These are phyloP conservation scores for Curvularia sp. DNA, from an alignment of 2,329 filamentous ascomycete species.

Conservation along the genomic window DNA sequence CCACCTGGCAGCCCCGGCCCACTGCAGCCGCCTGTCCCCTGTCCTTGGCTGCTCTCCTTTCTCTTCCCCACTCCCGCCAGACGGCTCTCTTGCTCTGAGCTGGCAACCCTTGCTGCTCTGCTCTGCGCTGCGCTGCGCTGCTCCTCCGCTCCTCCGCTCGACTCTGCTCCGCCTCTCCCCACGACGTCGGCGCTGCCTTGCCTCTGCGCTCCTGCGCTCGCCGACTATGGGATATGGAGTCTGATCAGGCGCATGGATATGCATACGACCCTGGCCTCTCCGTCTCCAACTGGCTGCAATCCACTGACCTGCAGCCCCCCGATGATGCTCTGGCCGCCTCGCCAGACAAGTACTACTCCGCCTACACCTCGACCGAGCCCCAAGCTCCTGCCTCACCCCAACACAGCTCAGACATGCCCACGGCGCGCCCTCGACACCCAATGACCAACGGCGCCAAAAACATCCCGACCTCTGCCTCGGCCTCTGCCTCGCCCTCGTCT, in stretches of 20 bases:
- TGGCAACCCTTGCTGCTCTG: constrained; percentile 13
- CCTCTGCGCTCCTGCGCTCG: constrained; percentile 18
- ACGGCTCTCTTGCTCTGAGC: constrained; percentile 3
- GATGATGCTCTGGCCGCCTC: constrained; percentile 29
- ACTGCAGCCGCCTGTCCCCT: constrained; percentile 9
- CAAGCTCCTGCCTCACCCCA: constrained; percentile 18
- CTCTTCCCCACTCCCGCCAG: neutral
- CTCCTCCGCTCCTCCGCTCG: constrained; percentile 8
- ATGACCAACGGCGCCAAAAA: constrained; percentile 40
- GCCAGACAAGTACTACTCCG: constrained; percentile 44
- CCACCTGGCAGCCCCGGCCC: neutral
- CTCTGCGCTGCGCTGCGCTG: neutral
- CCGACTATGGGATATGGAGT: constrained; percentile 25
- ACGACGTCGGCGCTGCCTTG: constrained; percentile 23
- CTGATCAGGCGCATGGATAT: constrained; percentile 23
- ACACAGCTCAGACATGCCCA: constrained; percentile 26
- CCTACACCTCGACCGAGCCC: constrained; percentile 27
- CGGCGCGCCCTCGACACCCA: constrained; percentile 38
- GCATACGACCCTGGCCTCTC: constrained; percentile 22
- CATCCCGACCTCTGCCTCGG: constrained; percentile 36
- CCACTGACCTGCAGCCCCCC: constrained; percentile 34
- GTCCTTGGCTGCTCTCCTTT: constrained; percentile 8
- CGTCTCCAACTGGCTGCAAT: constrained; percentile 43
- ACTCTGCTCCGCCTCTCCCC: constrained; percentile 5
- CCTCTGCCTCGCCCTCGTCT: constrained; percentile 42